Conservation (phyloP, 148 eudicot genomes). For the Vaccinium macrocarpon region DNA sequence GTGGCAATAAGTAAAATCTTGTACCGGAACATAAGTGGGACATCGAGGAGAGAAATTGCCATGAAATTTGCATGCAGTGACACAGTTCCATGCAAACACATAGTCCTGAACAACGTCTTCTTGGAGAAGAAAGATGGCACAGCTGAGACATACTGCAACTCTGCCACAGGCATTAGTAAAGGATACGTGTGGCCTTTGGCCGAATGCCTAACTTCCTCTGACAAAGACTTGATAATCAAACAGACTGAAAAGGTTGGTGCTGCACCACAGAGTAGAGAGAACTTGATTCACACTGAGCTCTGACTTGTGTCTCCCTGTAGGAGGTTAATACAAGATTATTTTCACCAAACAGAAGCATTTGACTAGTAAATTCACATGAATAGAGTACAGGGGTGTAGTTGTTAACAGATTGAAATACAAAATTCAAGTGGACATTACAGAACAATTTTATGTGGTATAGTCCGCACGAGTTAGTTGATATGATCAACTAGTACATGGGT, state of each 20-base stretch:
- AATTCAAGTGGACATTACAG: neutral
- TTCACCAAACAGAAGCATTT: neutral
- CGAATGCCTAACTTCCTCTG: slow-evolving; percentile 64
- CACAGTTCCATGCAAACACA: slow-evolving; percentile 68
- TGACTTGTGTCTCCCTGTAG: slow-evolving; percentile 27
- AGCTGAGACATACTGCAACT: slow-evolving; percentile 66
- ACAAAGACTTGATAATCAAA: slow-evolving; percentile 32
- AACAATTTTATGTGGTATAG: neutral
- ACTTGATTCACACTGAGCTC: slow-evolving; percentile 66
- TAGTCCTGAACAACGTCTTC: slow-evolving; percentile 67
- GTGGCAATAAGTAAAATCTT: slow-evolving; percentile 75
- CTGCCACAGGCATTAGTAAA: slow-evolving; percentile 57
- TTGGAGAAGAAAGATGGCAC: slow-evolving; percentile 62
- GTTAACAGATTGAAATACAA: neutral
- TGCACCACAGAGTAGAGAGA: neutral
- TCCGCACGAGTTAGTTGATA: neutral
- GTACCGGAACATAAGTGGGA: slow-evolving; percentile 79
- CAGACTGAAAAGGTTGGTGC: slow-evolving; percentile 23
- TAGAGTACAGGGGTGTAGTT: neutral
- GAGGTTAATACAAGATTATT: neutral
- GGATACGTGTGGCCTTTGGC: slow-evolving; percentile 76
- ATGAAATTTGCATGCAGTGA: slow-evolving; percentile 93
- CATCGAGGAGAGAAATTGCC: slow-evolving; percentile 62
- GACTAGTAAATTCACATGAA: neutral
- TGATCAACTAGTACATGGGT: neutral